phyloP scores from a whole-genome alignment of 2,329 filamentous ascomycete species.

The Ophiobolus disseminans region DNA sequence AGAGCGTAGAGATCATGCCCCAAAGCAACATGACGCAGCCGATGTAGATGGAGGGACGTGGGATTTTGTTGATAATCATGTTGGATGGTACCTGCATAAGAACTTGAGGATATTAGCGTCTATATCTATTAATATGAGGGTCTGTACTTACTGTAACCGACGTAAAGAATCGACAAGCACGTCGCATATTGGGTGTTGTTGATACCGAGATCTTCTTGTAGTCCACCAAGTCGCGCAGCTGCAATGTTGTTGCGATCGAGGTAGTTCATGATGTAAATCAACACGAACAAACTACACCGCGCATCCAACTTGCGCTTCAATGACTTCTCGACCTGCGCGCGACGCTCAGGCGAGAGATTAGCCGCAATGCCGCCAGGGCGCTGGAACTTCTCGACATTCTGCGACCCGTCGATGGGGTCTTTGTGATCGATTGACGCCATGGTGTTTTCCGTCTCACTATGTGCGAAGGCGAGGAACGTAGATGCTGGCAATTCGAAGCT shows the following conservation, averaged over 20 bases:
- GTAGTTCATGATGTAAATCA: slow-evolving; percentile 49
- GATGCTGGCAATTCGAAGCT: background rate
- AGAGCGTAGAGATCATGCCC: slow-evolving; percentile 49
- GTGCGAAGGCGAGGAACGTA: background rate
- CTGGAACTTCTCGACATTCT: background rate
- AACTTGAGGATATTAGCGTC: slow-evolving; percentile 2
- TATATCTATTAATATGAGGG: background rate
- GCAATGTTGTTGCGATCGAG: slow-evolving; percentile 45
- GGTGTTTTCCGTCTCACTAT: background rate
- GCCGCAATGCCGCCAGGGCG: slow-evolving; percentile 13
- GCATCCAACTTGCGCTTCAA: slow-evolving; percentile 45
- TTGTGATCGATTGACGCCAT: background rate
- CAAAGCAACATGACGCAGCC: slow-evolving; percentile 48
- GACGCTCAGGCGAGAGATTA: slow-evolving; percentile 39
- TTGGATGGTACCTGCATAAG: slow-evolving; percentile 51
- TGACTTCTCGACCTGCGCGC: slow-evolving; percentile 41
- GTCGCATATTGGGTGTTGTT: slow-evolving; percentile 43
- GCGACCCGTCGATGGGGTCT: background rate
- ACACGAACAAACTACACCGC: slow-evolving; percentile 42
- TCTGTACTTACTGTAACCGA: slow-evolving; percentile 16
- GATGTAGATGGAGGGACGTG: slow-evolving; percentile 46
- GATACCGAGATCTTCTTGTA: slow-evolving; percentile 42
- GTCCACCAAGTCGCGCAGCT: slow-evolving; percentile 41
- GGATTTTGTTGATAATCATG: slow-evolving; percentile 52
- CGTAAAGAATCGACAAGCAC: slow-evolving; percentile 40